These are phyloP conservation scores for Populus hybrid DNA, from an alignment of 441 rosid genomes.

Conservation along the genomic window DNA sequence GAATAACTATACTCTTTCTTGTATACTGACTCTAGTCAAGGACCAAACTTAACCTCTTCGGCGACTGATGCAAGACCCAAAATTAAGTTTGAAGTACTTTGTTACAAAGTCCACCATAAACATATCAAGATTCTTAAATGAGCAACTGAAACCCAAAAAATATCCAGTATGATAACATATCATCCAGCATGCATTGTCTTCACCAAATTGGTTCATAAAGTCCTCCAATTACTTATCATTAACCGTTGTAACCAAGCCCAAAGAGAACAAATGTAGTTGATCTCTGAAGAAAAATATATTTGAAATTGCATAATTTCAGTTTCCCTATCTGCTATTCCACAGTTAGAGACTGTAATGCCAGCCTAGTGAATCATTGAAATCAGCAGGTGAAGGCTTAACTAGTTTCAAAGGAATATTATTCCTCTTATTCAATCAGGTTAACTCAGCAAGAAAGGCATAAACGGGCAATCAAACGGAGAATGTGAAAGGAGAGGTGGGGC, in stretches of 20 bases:
- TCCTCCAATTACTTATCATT: neutral
- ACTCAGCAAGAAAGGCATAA: neutral
- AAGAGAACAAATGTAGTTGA: neutral
- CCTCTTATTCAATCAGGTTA: neutral
- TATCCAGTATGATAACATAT: neutral
- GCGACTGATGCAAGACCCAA: neutral
- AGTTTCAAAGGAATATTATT: neutral
- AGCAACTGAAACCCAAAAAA: neutral
- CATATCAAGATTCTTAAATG: neutral
- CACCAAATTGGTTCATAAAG: neutral
- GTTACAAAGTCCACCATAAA: neutral
- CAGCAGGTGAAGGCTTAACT: neutral
- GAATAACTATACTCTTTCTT: neutral
- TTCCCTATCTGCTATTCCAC: neutral
- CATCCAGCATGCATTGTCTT: neutral
- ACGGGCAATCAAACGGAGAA: neutral
- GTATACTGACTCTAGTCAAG: neutral
- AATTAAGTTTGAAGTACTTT: neutral
- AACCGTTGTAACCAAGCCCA: neutral
- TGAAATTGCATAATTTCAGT: neutral
- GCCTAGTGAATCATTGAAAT: neutral
- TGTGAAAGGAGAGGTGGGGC: neutral
- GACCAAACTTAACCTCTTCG: neutral
- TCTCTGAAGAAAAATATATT: neutral
- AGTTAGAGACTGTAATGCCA: neutral